Conservation (phyloP, 2,329 filamentous ascomycete genomes). For the Monilinia fructigena region DNA sequence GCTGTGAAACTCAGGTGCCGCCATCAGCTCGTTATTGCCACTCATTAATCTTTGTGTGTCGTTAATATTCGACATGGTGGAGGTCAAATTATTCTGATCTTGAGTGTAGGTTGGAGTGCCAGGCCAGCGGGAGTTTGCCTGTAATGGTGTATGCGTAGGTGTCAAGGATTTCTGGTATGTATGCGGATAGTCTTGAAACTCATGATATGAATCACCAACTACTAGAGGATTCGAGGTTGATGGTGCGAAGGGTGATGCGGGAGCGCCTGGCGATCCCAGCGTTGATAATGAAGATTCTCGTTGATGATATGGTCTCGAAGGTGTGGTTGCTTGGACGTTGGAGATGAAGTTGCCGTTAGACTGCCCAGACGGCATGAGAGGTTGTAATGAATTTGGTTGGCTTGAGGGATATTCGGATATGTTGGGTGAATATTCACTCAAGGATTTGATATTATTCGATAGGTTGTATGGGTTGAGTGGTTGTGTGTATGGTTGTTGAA, state of each 20-base stretch:
- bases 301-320: conserved; percentile 46
- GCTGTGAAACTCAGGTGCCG: conserved; percentile 29
- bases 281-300: conserved; percentile 62
- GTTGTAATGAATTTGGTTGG: conserved; percentile 26
- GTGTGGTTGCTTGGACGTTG: conserved; percentile 40
- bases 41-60: conserved; percentile 31
- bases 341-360: conserved; percentile 35
- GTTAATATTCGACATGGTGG: conserved; percentile 35
- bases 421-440: too few species aligned
- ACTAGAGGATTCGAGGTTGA: conserved; percentile 59
- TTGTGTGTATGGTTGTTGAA: background rate
- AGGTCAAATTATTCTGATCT: conserved; percentile 29
- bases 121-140: conserved; percentile 32
- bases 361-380: conserved; percentile 38
- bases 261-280: conserved; percentile 55
- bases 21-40: conserved; percentile 36
- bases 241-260: conserved; percentile 56
- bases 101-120: conserved; percentile 36
- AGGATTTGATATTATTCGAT: conserved; percentile 26
- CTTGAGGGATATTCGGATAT: conserved; percentile 25
- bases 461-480: conserved; percentile 9
- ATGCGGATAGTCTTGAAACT: conserved; percentile 40
- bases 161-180: conserved; percentile 39
- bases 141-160: conserved; percentile 39
- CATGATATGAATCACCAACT: conserved; percentile 48